phyloP scores from a whole-genome alignment of 2,329 filamentous ascomycete species.

The Cladosporium oxysporum region DNA sequence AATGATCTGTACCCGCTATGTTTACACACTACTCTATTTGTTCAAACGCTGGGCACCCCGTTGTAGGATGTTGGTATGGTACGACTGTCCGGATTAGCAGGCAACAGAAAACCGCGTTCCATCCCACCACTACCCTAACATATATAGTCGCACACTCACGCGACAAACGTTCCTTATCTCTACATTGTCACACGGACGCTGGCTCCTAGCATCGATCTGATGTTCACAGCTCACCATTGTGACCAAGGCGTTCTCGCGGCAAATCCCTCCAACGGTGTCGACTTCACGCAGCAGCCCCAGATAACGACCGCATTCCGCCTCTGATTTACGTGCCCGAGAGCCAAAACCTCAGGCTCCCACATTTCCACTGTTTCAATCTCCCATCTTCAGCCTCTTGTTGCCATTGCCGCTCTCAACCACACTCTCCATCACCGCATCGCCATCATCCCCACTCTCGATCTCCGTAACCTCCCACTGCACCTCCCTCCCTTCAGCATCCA shows the following conservation, averaged over 20 bases:
- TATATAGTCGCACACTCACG: not conserved
- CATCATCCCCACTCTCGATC: slow-evolving; percentile 42
- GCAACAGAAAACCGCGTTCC: not conserved
- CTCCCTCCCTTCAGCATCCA: slow-evolving; percentile 64
- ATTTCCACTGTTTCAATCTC: not conserved
- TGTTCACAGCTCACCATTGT: not conserved
- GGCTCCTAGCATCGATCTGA: not conserved
- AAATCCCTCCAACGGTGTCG: not conserved
- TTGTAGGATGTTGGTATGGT: not conserved
- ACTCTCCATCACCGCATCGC: slow-evolving; percentile 9
- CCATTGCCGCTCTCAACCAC: slow-evolving; percentile 7
- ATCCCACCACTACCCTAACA: no score
- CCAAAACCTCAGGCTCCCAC: not conserved
- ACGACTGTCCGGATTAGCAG: not conserved
- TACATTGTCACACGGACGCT: not conserved
- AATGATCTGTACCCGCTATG: not conserved
- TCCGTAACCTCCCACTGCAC: slow-evolving; percentile 86
- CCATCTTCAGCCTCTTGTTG: slow-evolving; percentile 28
- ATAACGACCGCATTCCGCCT: not conserved
- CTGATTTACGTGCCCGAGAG: not conserved
- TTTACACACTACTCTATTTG: not conserved
- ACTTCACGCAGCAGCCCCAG: not conserved
- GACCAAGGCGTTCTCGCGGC: not conserved
- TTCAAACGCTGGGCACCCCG: not conserved
- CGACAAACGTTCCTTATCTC: not conserved